phyloP scores from a whole-genome alignment of 305 asterid species.

The Fraxinus albicans region DNA sequence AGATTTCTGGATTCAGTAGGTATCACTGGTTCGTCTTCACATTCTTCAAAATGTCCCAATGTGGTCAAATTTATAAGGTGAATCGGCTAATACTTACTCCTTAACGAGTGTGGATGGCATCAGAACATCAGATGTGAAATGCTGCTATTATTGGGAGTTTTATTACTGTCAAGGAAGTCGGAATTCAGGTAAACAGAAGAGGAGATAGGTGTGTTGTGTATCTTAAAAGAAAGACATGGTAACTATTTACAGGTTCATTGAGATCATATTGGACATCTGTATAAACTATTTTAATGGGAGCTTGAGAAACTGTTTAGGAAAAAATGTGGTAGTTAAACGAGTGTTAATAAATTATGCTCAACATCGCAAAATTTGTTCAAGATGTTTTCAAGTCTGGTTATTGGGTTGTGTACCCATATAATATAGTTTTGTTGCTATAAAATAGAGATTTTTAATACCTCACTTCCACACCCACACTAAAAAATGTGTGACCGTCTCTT shows the following conservation, averaged over 20 bases:
- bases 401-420: not conserved
- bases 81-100: not conserved
- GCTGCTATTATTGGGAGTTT: not conserved
- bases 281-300: not conserved
- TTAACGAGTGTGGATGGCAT: not conserved
- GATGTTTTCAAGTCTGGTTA: not conserved
- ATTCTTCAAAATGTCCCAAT: not conserved
- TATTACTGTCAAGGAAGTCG: not conserved
- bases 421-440: not conserved
- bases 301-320: not conserved
- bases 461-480: no score
- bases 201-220: not conserved
- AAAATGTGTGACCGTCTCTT: no score
- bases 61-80: not conserved
- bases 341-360: not conserved
- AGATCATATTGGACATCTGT: not conserved
- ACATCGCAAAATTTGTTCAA: not conserved
- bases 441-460: no score
- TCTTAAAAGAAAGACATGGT: not conserved
- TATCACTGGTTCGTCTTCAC: not conserved
- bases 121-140: not conserved
- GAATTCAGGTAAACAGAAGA: not conserved
- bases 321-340: not conserved
- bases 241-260: not conserved
- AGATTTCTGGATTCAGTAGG: not conserved